phyloP scores from a whole-genome alignment of 2,329 filamentous ascomycete genomes.

The Ophiostoma perfectum region DNA sequence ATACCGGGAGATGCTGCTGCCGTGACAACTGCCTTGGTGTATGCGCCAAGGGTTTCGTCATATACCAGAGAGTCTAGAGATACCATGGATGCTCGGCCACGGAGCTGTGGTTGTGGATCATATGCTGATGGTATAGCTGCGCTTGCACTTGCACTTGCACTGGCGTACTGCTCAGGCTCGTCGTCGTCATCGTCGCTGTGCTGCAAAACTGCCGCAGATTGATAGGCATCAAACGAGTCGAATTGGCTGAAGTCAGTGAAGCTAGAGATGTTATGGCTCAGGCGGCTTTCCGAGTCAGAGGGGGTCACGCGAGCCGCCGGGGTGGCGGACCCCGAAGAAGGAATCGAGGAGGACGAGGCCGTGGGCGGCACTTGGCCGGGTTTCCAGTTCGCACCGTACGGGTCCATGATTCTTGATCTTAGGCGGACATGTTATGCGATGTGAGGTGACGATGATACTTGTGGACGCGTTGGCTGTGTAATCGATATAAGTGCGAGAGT shows the following conservation, averaged over 20 bases:
- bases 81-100: constrained; percentile 37
- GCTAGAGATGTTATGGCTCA: constrained; percentile 29
- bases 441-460: neutral
- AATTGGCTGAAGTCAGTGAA: constrained; percentile 33
- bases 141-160: neutral
- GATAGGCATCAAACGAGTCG: constrained; percentile 48
- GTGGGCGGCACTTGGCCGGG: constrained; percentile 14
- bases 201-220: constrained; percentile 20
- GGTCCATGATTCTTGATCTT: constrained; percentile 21
- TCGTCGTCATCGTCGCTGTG: constrained; percentile 12
- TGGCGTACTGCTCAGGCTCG: neutral
- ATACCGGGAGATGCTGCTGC: constrained; percentile 2
- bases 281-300: constrained; percentile 1
- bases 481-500: neutral
- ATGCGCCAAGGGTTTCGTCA: constrained; percentile 16
- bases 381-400: constrained; percentile 18
- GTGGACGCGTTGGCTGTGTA: neutral
- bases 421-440: neutral
- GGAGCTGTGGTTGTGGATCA: constrained; percentile 25
- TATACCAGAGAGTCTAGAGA: constrained; percentile 35
- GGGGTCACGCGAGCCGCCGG: constrained; percentile 13
- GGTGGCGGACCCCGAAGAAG: constrained; percentile 6
- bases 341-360: neutral
- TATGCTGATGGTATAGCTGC: neutral
- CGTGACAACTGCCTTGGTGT: constrained; percentile 13